Base-by-base conservation (phyloP, 257 asterid genomes). In the Plantago major region DNA sequence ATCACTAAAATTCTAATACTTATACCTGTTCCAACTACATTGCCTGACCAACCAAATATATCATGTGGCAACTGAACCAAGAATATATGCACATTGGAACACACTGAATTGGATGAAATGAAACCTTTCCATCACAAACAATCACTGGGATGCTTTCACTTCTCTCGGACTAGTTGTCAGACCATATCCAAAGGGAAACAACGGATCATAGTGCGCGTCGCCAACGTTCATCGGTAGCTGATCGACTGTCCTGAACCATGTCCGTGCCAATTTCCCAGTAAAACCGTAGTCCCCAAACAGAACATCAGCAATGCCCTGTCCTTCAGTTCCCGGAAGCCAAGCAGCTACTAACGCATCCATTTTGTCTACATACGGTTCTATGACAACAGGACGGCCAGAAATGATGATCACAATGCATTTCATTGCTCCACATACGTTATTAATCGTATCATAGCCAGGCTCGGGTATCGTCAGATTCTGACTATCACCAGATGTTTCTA, bases 261-360 rank as follows among this genome's bases (percentile, higher is more conserved):
- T 83, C 2, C 82, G 73, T 0, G 90, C 80, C 1, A 80, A 77
- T 63, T 71, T 80, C 8, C 90, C 84, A 15, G 76, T 77, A 48
- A 82, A 82, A 3, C 82, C 84, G 4, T 75, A 79, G 18, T 63
- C 78, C 0, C 90, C 90, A 63, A 71, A 83, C 66, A 83, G 22
- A 9, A 76, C 83, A 65, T 83, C 90, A 0, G 81, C 71, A 26
- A 83, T 60, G 13, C 90, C 90, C 30, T 80, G 84, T 9, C 83
- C 87, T 67, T 83, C 90, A 0, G 83, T 81, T 50, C 90, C 90
- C 0, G 84, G 90, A 1, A 83, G 87, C 89, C 89, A 83, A 7
- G 87, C 87, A 37, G 87, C 87, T 45, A 83, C 78, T 9, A 83
- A 38, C 1, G 90, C 84, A 42, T 78, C 83, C 12, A 83, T 83